A percentile compares a stretch with the other conserved stretches of the same genome.
Conservation (phyloP, 108 stramenopile species). For the Cyclostephanos tholiformis region DNA sequence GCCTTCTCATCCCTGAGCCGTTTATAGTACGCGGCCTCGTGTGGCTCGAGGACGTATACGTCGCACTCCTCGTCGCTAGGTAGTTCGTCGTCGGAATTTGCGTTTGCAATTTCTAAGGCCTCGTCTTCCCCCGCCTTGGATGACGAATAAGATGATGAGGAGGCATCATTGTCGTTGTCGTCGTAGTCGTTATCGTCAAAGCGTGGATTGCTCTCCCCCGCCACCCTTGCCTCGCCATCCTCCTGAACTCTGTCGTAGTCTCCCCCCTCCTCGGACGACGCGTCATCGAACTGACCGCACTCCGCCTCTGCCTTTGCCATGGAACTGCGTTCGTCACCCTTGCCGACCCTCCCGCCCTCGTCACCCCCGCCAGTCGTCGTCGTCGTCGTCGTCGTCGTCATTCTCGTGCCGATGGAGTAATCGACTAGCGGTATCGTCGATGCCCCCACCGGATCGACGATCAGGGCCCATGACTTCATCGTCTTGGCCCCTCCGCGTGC, state of each 20-base stretch:
- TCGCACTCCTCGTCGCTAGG: constrained; percentile 71
- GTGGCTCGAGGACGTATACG: constrained; percentile 64
- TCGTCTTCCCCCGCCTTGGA: constrained; percentile 21
- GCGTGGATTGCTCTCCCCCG: too few species aligned
- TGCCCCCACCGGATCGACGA: constrained; percentile 56
- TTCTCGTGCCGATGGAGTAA: not conserved
- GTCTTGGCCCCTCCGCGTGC: too few species aligned
- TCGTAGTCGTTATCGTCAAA: too few species aligned
- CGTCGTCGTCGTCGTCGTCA: not conserved
- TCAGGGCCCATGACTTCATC: constrained; percentile 64
- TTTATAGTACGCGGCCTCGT: constrained; percentile 55
- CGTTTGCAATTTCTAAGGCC: constrained; percentile 37
- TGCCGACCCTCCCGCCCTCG: not conserved
- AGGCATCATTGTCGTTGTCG: not conserved
- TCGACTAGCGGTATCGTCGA: constrained; percentile 11
- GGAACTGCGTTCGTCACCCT: too few species aligned
- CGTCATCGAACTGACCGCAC: constrained; percentile 41
- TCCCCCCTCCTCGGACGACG: constrained; percentile 9
- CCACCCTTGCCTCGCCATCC: too few species aligned
- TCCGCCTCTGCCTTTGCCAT: constrained; percentile 1
- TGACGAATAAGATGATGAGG: not conserved
- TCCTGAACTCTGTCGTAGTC: constrained; percentile 38
- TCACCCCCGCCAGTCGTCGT: constrained; percentile 31
- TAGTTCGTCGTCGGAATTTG: constrained; percentile 44
- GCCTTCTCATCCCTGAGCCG: constrained; percentile 25